These are phyloP conservation scores for Globisporangium camurandrum DNA, from an alignment of 352 stramenopile species.

Conservation along the genomic window DNA sequence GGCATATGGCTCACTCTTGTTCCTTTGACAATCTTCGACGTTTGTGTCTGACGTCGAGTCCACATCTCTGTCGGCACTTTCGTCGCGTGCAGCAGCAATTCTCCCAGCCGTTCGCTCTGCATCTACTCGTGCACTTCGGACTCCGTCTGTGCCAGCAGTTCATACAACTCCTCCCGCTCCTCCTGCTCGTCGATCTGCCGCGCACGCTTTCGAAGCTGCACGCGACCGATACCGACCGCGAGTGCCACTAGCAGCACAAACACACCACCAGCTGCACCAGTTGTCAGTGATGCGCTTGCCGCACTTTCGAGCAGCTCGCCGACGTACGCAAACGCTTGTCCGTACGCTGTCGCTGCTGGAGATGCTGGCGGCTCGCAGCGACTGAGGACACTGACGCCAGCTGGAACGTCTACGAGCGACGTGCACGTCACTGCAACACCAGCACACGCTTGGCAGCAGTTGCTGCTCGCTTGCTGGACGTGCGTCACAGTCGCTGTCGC, in stretches of 20 bases:
- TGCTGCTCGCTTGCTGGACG: neutral
- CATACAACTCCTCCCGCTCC: neutral
- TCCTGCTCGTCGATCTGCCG: neutral
- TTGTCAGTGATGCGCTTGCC: neutral
- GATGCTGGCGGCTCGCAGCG: slow-evolving; percentile 5
- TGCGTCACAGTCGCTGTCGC: slow-evolving; percentile 2
- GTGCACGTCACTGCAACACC: neutral
- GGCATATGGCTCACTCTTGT: too few species aligned
- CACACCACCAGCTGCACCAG: too few species aligned
- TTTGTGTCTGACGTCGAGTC: too few species aligned
- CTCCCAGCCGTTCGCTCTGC: too few species aligned
- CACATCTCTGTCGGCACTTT: too few species aligned
- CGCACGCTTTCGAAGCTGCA: neutral
- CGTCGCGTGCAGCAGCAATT: too few species aligned
- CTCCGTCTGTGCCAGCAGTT: too few species aligned
- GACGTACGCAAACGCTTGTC: neutral
- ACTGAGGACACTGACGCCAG: neutral
- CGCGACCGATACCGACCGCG: neutral
- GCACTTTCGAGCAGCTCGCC: neutral
- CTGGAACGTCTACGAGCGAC: neutral
- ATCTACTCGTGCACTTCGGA: too few species aligned
- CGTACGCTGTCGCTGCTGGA: neutral
- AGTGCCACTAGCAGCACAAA: neutral
- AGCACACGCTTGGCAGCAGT: slow-evolving; percentile 9
- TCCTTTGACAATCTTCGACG: too few species aligned